These are phyloP conservation scores for Boletus eberwhitei DNA, from an alignment of 768 basidiomycete genomes.

Conservation along the genomic window DNA sequence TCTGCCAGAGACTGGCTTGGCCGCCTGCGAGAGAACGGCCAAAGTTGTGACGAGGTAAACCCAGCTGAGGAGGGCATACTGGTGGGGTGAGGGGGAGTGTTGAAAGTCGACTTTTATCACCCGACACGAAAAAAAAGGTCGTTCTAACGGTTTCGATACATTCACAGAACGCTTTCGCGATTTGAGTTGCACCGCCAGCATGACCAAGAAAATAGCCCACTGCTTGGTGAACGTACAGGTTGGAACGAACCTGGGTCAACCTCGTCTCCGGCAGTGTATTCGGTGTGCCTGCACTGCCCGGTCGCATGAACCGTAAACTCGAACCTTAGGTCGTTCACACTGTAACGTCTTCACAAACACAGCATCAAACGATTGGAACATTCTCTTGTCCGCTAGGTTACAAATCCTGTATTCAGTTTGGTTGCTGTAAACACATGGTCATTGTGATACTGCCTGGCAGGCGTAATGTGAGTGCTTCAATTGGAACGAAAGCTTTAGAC, in stretches of 20 bases:
- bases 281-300: too few species aligned
- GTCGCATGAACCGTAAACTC: neutral
- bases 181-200: neutral
- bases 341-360: neutral
- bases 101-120: neutral
- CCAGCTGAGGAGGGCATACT: conserved; percentile 3
- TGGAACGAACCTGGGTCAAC: neutral
- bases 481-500: neutral
- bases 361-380: neutral
- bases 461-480: neutral
- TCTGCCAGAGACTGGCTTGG: too few species aligned
- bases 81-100: neutral
- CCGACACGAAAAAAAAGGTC: neutral
- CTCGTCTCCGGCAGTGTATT: neutral
- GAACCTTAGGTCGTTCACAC: neutral
- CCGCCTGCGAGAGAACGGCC: neutral
- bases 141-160: neutral
- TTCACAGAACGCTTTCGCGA: too few species aligned
- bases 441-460: neutral
- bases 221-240: neutral
- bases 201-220: neutral
- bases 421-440: neutral
- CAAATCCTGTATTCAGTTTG: neutral
- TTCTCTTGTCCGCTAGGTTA: neutral
- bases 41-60: neutral